Percentiles rank a stretch among this genome's conserved stretches.
phyloP scores from a whole-genome alignment of 371 early-diverging fungal genomes.

The Chytridium lagenaria region DNA sequence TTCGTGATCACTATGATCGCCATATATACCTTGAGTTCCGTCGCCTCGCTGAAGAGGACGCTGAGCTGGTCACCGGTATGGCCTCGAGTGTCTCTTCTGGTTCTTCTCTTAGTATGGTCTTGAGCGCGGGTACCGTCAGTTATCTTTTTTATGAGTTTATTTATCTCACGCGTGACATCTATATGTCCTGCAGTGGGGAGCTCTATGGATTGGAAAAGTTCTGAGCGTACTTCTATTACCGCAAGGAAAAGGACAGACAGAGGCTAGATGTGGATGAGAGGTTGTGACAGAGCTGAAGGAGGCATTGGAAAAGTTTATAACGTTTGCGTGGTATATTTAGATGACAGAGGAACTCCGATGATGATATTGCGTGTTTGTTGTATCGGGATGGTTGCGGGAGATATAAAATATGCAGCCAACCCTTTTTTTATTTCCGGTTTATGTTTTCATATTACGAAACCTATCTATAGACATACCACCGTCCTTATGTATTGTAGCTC shows the following conservation, averaged over 20 bases:
- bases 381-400: too few relatives aligned
- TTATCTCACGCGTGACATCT: constrained; percentile 78
- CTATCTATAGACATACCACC: too few relatives aligned
- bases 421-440: too few relatives aligned
- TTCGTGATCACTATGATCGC: constrained; percentile 92
- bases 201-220: constrained; percentile 95
- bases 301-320: constrained; percentile 70
- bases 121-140: constrained; percentile 83
- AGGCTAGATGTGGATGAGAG: constrained; percentile 63
- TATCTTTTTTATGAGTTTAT: constrained; percentile 91
- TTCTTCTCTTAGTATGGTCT: constrained; percentile 97
- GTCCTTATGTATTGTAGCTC: too few relatives aligned
- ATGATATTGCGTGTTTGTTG: too few relatives aligned
- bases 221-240: constrained; percentile 93
- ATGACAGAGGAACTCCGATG: too few relatives aligned
- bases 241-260: constrained; percentile 82
- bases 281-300: constrained; percentile 67
- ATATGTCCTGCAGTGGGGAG: constrained; percentile 55
- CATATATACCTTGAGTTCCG: constrained; percentile 94
- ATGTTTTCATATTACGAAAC: too few relatives aligned
- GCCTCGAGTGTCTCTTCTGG: constrained; percentile 94
- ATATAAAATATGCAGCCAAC: too few relatives aligned
- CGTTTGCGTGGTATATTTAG: too few relatives aligned
- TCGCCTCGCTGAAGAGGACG: constrained; percentile 89
- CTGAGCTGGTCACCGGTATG: constrained; percentile 89